Percentiles rank a stretch among this genome's conserved stretches.
Evolutionary conservation across 805 yeast species (phyloP).

Genomic region (Candida arabinofermentans): DNA sequence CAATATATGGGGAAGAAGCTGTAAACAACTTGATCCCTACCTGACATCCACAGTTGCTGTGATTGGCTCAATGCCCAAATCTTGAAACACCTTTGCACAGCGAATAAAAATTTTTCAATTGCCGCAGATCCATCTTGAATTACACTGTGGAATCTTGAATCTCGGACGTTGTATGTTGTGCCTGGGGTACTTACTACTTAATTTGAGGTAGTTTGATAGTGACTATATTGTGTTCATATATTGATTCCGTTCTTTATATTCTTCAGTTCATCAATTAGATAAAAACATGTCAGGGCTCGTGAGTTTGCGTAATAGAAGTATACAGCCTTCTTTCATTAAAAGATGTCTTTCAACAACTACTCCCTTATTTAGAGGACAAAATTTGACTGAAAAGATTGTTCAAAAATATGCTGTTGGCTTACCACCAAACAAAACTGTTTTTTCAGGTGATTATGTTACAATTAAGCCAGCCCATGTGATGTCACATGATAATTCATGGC

Average conservation of each 20-base stretch:
- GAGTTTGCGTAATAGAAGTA: neutral
- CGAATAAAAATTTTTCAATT: neutral
- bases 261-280: neutral
- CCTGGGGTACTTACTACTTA: too few species aligned
- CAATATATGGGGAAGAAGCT: too few species aligned
- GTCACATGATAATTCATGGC: slow-evolving; percentile 99
- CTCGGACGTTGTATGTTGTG: too few species aligned
- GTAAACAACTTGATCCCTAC: too few species aligned
- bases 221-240: too few species aligned
- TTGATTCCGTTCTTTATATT: neutral
- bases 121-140: slow-evolving; percentile 2
- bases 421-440: slow-evolving; percentile 70
- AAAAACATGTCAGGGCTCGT: slow-evolving; percentile 2
- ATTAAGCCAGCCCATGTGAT: slow-evolving; percentile 95
- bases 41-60: neutral
- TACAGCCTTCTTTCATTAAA: neutral
- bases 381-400: slow-evolving; percentile 91
- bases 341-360: slow-evolving; percentile 3
- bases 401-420: slow-evolving; percentile 89
- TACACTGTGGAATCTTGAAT: too few species aligned
- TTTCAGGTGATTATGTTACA: slow-evolving; percentile 90
- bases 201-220: too few species aligned
- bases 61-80: slow-evolving; percentile 1
- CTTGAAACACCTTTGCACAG: too few species aligned
- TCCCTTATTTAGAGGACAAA: slow-evolving; percentile 52